Evolutionary conservation across 139 green algal genomes (phyloP).

Genomic region (Eudorina sp.): DNA sequence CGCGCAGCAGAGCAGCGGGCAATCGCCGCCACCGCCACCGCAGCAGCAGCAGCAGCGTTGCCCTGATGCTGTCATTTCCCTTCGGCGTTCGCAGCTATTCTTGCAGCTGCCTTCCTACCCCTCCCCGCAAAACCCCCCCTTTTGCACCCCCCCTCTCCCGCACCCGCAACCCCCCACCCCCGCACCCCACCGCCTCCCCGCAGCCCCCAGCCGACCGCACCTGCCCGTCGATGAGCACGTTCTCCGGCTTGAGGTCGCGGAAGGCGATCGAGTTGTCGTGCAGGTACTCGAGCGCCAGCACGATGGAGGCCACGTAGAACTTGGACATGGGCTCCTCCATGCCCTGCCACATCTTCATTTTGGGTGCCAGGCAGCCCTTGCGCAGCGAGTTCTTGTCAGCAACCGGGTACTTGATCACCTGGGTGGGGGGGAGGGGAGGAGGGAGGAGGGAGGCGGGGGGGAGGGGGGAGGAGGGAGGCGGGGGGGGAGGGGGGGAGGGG

Average conservation of each 20-base stretch:
- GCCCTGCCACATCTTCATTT: slow-evolving; percentile 83
- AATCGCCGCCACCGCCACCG: no score
- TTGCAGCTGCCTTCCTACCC: no score
- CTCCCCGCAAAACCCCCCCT: no score
- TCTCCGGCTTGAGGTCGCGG: slow-evolving; percentile 97
- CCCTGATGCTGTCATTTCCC: no score
- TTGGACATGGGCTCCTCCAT: slow-evolving; percentile 83
- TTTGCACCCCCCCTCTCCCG: no score
- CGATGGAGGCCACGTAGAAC: slow-evolving; percentile 93
- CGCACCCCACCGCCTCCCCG: background rate
- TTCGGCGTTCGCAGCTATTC: no score
- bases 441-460: background rate
- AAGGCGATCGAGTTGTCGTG: slow-evolving; percentile 91
- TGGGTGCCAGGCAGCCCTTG: slow-evolving; percentile 71
- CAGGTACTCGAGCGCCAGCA: slow-evolving; percentile 94
- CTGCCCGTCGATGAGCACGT: slow-evolving; percentile 92
- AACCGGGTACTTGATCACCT: slow-evolving; percentile 77
- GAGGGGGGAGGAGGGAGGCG: background rate
- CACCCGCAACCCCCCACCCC: no score
- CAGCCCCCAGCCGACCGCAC: slow-evolving; percentile 42
- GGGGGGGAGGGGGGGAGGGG: no score
- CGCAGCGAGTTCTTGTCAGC: slow-evolving; percentile 59
- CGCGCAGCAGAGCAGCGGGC: no score
- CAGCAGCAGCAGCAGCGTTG: no score
- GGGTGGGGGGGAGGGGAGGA: background rate